Percentiles rank a stretch among this genome's conserved stretches.
Evolutionary conservation across 2,329 filamentous ascomycete species (phyloP).

Genomic region (Calonectria multiphialidica): DNA sequence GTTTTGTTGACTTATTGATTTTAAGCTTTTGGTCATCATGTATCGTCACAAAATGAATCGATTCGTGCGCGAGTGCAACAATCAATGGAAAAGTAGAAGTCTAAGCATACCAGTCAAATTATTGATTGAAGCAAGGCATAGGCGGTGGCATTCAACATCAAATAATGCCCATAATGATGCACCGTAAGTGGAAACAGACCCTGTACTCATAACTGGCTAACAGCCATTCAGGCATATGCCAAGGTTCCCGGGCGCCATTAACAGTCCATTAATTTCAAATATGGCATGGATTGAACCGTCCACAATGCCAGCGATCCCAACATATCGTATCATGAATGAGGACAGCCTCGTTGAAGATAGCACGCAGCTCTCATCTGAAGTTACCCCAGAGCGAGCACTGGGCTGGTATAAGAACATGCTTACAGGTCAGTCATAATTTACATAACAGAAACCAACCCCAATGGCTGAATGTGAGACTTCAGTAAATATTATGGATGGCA

Average conservation of each 20-base stretch:
- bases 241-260: conserved; percentile 13
- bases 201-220: background rate
- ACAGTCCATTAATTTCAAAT: background rate
- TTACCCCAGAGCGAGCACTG: background rate
- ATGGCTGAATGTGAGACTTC: background rate
- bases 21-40: too few species aligned
- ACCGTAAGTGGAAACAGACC: too few species aligned
- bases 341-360: conserved; percentile 1
- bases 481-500: conserved; percentile 83
- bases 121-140: too few species aligned
- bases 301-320: conserved; percentile 3
- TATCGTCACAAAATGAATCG: too few species aligned
- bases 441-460: background rate
- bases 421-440: background rate
- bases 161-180: too few species aligned
- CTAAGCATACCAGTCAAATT: too few species aligned
- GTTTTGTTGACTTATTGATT: too few species aligned
- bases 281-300: conserved; percentile 21
- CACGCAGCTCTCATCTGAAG: background rate
- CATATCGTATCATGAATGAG: conserved; percentile 17
- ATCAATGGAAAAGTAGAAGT: too few species aligned
- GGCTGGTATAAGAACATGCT: conserved; percentile 27
- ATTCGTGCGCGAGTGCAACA: too few species aligned
- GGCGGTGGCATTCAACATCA: too few species aligned
- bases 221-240: background rate